Conservation (phyloP, 805 yeast genomes). For the Candida gorgasii region DNA sequence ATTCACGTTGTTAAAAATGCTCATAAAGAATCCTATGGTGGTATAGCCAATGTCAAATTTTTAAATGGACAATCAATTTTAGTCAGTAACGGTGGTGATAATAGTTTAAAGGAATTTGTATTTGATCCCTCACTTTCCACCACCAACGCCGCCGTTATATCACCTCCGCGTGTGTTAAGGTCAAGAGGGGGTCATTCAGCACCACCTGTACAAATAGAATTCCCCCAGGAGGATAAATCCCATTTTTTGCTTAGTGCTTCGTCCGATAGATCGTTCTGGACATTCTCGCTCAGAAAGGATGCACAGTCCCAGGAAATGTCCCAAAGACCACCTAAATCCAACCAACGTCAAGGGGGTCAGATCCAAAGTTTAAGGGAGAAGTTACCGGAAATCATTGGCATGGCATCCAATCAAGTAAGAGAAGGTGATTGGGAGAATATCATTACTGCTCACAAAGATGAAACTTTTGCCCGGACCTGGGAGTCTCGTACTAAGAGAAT, state of each 20-base stretch:
- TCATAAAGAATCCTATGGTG: conserved; percentile 74
- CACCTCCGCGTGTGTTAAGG: conserved; percentile 89
- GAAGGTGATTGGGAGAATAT: conserved; percentile 94
- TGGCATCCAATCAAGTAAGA: conserved; percentile 73
- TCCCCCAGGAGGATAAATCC: conserved; percentile 72
- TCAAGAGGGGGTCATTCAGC: conserved; percentile 97
- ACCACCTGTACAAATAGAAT: conserved; percentile 75
- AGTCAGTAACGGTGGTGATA: conserved; percentile 89
- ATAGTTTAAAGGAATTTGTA: conserved; percentile 82
- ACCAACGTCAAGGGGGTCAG: conserved; percentile 54
- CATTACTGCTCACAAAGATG: conserved; percentile 84
- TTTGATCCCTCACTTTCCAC: conserved; percentile 88
- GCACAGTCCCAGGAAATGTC: conserved; percentile 95
- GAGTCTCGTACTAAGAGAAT: conserved; percentile 73
- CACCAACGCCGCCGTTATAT: conserved; percentile 60
- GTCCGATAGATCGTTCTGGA: conserved; percentile 84
- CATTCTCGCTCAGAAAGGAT: conserved; percentile 89
- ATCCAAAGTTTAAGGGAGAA: conserved; percentile 58
- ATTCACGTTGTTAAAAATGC: conserved; percentile 74
- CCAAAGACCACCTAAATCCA: conserved; percentile 56
- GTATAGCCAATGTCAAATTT: conserved; percentile 71
- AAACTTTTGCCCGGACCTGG: conserved; percentile 88
- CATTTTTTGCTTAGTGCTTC: conserved; percentile 88
- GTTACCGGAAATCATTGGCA: conserved; percentile 70
- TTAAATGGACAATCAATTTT: conserved; percentile 90